Evolutionary conservation across 1,139 yeast genomes (phyloP), one percentile per base, ranked within the genome.

Genomic region (Insectozyma bohioensis): DNA sequence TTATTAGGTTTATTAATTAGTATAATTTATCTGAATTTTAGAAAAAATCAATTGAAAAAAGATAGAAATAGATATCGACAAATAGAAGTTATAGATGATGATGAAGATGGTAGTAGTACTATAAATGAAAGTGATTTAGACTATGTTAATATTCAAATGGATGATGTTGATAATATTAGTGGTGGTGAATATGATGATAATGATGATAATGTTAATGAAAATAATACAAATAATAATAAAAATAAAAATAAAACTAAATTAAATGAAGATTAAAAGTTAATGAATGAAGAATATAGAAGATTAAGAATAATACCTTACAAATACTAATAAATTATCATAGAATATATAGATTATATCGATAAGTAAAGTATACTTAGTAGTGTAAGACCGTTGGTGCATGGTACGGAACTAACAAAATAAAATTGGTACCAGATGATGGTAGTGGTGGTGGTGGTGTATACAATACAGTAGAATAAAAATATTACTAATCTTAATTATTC

Each of bases 111-210:
- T 9, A 14, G 11, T 8, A 18, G 28, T 12, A 13, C 15, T 7
- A 8, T n/a, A 12, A 24, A 25, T 12, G 5, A 28, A 16, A 30
- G 78, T 18, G 35, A 31, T 56, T 4, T 22, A 80, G 44, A 78
- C 73, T 12, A 63, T 61, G 44, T 73, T 74, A 49, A 75, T 75
- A 49, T 75, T 75, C 46, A 70, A 58, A 2, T 52, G 54, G 46
- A 78, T 78, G 21, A 56, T 75, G 42, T 35, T 48, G 19, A 34
- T 12, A 22, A 6, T 22, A 22, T 12, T 9, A 20, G 5, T 20
- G 6, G 6, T 20, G 23, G 23, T 11, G 12, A 6, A 20, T 20
- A 20, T 10, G 6, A 11, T 12, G 13, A 13, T 6, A 13, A 6
- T 12, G n/a, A 6, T 22, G 6, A 12, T 12, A 7, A 13, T 24